A percentile compares a stretch with the other conserved stretches of the same genome.
Conservation (phyloP, 2,329 filamentous ascomycete genomes). For the Trichoderma pleuroti region DNA sequence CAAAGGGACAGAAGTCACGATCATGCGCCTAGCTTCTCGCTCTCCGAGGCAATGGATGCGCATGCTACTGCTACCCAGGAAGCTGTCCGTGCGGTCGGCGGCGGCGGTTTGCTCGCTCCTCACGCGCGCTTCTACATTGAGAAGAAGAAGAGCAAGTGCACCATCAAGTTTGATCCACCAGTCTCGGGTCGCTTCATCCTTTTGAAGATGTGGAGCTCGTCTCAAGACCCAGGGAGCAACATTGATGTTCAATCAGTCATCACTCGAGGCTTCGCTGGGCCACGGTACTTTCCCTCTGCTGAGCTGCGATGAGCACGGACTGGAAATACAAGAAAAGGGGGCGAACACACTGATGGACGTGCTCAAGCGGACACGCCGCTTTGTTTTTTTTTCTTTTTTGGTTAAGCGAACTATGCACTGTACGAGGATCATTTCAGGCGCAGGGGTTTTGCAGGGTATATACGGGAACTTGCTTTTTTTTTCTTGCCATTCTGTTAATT, state of each 20-base stretch:
- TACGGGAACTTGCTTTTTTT: background rate
- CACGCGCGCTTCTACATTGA: slow-evolving; percentile 83
- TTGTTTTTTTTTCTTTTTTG: background rate
- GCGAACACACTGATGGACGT: background rate
- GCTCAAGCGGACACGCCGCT: background rate
- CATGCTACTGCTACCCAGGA: slow-evolving; percentile 54
- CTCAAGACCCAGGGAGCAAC: slow-evolving; percentile 61
- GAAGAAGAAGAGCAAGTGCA: slow-evolving; percentile 77
- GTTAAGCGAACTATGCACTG: slow-evolving; percentile 10
- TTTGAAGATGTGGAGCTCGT: slow-evolving; percentile 85
- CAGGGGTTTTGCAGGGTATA: slow-evolving; percentile 7
- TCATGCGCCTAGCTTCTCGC: slow-evolving; percentile 24
- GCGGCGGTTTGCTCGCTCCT: slow-evolving; percentile 62
- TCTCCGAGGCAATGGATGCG: slow-evolving; percentile 42
- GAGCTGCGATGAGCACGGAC: slow-evolving; percentile 50
- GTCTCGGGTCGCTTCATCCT: slow-evolving; percentile 80
- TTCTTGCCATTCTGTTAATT: background rate
- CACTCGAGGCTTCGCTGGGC: slow-evolving; percentile 79
- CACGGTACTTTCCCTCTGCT: slow-evolving; percentile 74
- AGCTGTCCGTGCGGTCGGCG: slow-evolving; percentile 53
- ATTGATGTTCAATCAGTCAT: slow-evolving; percentile 89
- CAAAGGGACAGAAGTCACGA: slow-evolving; percentile 24
- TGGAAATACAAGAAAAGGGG: background rate
- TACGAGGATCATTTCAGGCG: background rate
- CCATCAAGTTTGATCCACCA: slow-evolving; percentile 78